phyloP scores from a whole-genome alignment of 2,329 filamentous ascomycete species.

The Furcasterigmium furcatum region DNA sequence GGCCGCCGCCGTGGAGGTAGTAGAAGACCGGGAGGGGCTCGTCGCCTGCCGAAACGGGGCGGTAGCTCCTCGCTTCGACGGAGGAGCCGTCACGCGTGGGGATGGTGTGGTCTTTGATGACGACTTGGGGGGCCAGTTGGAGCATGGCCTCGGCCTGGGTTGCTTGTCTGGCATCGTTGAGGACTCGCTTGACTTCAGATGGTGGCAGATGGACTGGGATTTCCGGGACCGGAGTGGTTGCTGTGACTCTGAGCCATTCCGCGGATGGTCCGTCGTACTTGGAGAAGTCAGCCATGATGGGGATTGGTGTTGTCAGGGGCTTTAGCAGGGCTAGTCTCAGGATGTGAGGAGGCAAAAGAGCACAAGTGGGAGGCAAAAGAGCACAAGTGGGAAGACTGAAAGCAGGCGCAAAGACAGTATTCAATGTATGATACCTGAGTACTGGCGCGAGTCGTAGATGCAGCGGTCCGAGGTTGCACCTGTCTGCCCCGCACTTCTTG shows the following conservation, averaged over 20 bases:
- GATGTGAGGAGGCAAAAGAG: too few species aligned
- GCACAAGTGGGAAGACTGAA: too few species aligned
- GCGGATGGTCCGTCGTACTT: slow-evolving; percentile 33
- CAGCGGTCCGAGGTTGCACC: too few species aligned
- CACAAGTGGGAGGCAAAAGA: too few species aligned
- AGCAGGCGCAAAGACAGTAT: neutral
- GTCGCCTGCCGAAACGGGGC: slow-evolving; percentile 25
- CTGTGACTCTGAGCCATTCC: slow-evolving; percentile 39
- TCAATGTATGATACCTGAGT: too few species aligned
- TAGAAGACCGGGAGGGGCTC: slow-evolving; percentile 44
- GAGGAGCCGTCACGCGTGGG: slow-evolving; percentile 37
- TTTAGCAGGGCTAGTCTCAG: neutral
- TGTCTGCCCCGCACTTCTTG: too few species aligned
- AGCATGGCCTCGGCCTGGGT: slow-evolving; percentile 20
- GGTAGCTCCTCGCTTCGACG: slow-evolving; percentile 43
- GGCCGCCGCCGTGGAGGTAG: slow-evolving; percentile 53
- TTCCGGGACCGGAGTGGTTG: slow-evolving; percentile 5
- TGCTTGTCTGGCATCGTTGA: slow-evolving; percentile 29
- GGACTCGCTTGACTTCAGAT: slow-evolving; percentile 16
- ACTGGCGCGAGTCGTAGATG: too few species aligned
- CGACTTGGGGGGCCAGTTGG: slow-evolving; percentile 18
- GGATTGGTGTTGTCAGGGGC: neutral
- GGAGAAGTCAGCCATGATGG: slow-evolving; percentile 18
- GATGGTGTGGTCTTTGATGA: slow-evolving; percentile 29
- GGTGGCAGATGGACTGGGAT: slow-evolving; percentile 11